Base-by-base conservation (phyloP, 305 asterid genomes). In the Striga hermonthica region DNA sequence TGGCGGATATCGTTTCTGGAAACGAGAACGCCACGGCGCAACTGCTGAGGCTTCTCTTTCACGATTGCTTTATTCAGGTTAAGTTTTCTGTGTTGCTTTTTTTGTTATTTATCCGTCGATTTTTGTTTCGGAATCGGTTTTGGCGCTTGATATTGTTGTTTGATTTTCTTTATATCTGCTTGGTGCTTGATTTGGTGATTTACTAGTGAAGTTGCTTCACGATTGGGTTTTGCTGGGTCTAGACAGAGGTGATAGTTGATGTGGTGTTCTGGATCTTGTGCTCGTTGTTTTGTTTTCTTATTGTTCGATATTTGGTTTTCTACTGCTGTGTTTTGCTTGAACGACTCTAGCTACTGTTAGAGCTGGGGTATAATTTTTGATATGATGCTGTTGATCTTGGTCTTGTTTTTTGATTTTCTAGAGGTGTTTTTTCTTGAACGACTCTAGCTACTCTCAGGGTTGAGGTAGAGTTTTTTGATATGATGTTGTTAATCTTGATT, bases 21-120 rank as follows among this genome's bases (percentile, higher is more conserved):
- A 12, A 64, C 49, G 37, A 36, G 9, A 47, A 64, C 14, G 69
- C 69, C 48, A 41, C 60, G 35, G 69, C 69, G 50, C 69, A 64
- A 11, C 60, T 64, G 69, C 6, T 64, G 49, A 49, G 69, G 69
- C 69, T 64, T 36, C 59, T 64, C 14, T 64, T 64, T 16, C 69
- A 64, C 69, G 69, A 64, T 16, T 64, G 69, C n/a, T 64, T 64
- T 52, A 50, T 64, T 36, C 49, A 35, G 60, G 69, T n/a, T 22
- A n/a, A 35, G 31, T 41, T 14, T 53, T 9, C 10, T 28, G 15
- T 54, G 6, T 22, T 22, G 1, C n/a, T 0, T 54, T 0, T 54
- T 22, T 22, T 22, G 31, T 22, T 22, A 1, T 50, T 53, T 8
- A 15, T 22, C 11, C 31, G 31, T 53, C 6, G 58, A n/a, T 15